phyloP scores from a whole-genome alignment of 495 filamentous ascomycete genomes.

The Trichocladium antarcticum region DNA sequence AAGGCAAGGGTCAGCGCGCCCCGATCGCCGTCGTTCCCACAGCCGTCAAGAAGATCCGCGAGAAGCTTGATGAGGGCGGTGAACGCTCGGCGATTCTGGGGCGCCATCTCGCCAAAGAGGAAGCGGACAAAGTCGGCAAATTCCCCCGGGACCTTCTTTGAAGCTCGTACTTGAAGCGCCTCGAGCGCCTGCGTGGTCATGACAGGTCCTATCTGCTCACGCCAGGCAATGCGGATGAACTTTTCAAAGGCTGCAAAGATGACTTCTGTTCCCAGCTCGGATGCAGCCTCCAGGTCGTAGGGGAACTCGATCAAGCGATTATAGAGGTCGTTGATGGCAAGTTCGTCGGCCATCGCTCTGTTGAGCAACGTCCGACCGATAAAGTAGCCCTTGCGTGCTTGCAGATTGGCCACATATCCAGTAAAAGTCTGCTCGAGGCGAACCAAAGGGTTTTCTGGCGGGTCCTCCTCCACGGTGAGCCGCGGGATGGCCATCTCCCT shows the following conservation, averaged over 20 bases:
- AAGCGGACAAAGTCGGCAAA: conserved; percentile 79
- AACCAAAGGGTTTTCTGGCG: conserved; percentile 46
- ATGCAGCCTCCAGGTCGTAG: conserved; percentile 56
- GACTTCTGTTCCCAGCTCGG: conserved; percentile 73
- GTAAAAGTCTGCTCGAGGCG: conserved; percentile 78
- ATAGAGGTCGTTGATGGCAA: conserved; percentile 81
- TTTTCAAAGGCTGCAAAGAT: conserved; percentile 91
- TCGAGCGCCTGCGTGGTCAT: conserved; percentile 54
- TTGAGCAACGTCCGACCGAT: conserved; percentile 62
- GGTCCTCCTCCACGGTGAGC: conserved; percentile 34
- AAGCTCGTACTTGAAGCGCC: conserved; percentile 61
- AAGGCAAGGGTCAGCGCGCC: conserved; percentile 85
- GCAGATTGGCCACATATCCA: conserved; percentile 70
- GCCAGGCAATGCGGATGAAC: conserved; percentile 83
- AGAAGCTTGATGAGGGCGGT: conserved; percentile 74
- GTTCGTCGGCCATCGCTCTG: conserved; percentile 60
- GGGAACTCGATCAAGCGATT: conserved; percentile 77
- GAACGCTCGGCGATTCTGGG: conserved; percentile 86
- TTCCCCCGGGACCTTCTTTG: conserved; percentile 59
- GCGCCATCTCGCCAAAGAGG: conserved; percentile 67
- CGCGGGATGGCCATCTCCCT: conserved; percentile 40
- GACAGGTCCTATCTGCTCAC: conserved; percentile 73
- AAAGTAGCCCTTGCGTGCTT: conserved; percentile 74
- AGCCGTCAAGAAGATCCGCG: conserved; percentile 83
- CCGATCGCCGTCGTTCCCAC: conserved; percentile 83